Evolutionary conservation across 2,329 filamentous ascomycete genomes (phyloP).

Genomic region (Pyricularia sp.): DNA sequence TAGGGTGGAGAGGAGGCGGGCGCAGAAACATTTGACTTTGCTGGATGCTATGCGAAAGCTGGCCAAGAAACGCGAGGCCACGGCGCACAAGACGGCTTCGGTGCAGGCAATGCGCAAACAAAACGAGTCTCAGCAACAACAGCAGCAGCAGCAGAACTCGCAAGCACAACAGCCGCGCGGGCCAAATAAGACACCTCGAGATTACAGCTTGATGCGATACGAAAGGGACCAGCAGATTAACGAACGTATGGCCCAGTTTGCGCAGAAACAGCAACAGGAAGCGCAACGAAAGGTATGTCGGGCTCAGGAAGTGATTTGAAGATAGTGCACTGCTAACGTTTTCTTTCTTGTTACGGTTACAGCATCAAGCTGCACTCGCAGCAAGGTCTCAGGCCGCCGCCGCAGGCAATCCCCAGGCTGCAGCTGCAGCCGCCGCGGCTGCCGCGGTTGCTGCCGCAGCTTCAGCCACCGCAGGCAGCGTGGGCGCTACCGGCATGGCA

Average conservation of each 20-base stretch:
- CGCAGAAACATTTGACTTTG: constrained; percentile 74
- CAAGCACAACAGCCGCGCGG: constrained; percentile 25
- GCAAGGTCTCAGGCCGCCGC: constrained; percentile 3
- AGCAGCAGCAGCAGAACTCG: constrained; percentile 1
- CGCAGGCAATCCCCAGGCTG: not conserved
- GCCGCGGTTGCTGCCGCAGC: constrained; percentile 3
- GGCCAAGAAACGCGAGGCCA: constrained; percentile 83
- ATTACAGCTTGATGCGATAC: constrained; percentile 80
- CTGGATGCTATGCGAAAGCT: constrained; percentile 93
- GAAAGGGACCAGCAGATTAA: constrained; percentile 64
- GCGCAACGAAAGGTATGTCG: constrained; percentile 38
- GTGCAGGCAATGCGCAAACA: constrained; percentile 72
- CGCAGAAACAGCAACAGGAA: constrained; percentile 51
- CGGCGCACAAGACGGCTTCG: constrained; percentile 62
- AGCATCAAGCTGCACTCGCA: constrained; percentile 2
- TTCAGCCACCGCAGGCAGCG: not conserved
- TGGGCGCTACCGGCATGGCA: constrained; percentile 6
- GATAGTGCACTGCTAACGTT: constrained; percentile 4
- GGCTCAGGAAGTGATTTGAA: constrained; percentile 3
- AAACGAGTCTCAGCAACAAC: constrained; percentile 38
- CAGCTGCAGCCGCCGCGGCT: not conserved
- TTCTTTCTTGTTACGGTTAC: not conserved
- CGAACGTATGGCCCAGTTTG: constrained; percentile 43
- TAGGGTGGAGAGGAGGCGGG: constrained; percentile 74
- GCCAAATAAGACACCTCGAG: constrained; percentile 64